These are phyloP conservation scores for Solanum verrucosum DNA, from an alignment of 257 asterid genomes.

Conservation along the genomic window DNA sequence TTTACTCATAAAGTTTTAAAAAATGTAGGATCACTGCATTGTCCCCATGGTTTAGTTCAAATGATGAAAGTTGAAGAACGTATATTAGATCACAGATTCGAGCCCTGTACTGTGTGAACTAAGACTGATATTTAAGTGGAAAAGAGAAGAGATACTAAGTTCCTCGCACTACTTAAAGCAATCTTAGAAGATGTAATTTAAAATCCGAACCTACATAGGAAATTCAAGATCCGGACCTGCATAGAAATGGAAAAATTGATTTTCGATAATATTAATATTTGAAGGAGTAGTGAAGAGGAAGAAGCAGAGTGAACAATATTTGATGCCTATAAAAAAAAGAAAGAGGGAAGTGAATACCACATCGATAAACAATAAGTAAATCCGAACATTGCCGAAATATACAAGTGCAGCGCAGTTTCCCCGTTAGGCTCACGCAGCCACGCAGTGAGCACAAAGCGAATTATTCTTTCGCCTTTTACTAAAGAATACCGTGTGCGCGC, in stretches of 20 bases:
- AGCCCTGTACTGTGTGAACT: too few relatives aligned
- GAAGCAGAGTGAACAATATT: not conserved
- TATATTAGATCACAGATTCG: too few relatives aligned
- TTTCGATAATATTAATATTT: not conserved
- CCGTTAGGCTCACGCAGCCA: rapidly evolving
- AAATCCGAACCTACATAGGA: not conserved
- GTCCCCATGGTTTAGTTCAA: not conserved
- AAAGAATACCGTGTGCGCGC: not conserved
- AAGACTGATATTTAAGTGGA: too few relatives aligned
- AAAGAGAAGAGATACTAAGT: too few relatives aligned
- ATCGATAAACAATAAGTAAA: not conserved
- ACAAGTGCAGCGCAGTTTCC: rapidly evolving
- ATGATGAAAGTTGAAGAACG: not conserved
- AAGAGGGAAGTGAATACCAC: not conserved
- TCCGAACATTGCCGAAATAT: not conserved
- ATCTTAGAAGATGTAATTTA: not conserved
- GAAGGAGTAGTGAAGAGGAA: not conserved
- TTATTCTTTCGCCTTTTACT: not conserved
- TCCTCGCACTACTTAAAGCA: not conserved
- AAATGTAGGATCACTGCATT: not conserved
- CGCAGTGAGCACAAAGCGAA: not conserved
- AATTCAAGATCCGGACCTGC: too few relatives aligned
- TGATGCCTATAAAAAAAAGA: not conserved
- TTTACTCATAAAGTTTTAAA: not conserved
- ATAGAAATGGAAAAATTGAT: not conserved